phyloP scores from a whole-genome alignment of 192 early-diverging fungal genomes.

The Thamnidium elegans region DNA sequence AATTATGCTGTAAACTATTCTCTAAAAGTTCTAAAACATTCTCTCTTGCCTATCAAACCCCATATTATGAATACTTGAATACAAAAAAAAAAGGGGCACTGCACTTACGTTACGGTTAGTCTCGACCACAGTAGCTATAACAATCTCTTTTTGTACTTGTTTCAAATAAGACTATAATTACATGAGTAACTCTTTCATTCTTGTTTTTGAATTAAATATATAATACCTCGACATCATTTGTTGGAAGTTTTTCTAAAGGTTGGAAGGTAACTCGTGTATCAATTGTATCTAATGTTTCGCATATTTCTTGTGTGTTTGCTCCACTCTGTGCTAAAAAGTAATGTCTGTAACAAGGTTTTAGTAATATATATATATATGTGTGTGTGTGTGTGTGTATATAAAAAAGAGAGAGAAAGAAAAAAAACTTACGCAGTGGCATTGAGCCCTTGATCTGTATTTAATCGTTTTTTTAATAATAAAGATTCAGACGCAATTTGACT shows the following conservation, averaged over 20 bases:
- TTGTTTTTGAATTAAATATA: too few relatives aligned
- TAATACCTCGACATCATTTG: background rate
- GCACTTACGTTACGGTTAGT: background rate
- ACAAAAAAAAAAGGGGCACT: too few relatives aligned
- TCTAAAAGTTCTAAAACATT: background rate
- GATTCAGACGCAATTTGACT: constrained; percentile 13
- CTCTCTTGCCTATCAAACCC: constrained; percentile 1
- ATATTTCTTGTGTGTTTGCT: constrained; percentile 4
- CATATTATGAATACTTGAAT: background rate
- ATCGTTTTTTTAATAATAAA: background rate
- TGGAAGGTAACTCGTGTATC: background rate
- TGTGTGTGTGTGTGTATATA: too few relatives aligned
- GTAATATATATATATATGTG: background rate
- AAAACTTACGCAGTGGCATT: background rate
- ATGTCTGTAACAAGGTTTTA: background rate
- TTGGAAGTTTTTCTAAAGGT: background rate
- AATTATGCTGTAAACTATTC: constrained; percentile 3
- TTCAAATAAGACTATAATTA: constrained; percentile 2
- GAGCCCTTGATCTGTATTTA: background rate
- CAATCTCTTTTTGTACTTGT: constrained; percentile 1
- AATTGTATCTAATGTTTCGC: background rate
- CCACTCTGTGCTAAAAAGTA: constrained; percentile 14
- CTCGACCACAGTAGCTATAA: constrained; percentile 2
- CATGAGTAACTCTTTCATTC: background rate
- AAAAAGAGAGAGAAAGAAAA: background rate